Base-by-base conservation (phyloP, 2,329 filamentous ascomycete species). In the Cladosporium sp. region DNA sequence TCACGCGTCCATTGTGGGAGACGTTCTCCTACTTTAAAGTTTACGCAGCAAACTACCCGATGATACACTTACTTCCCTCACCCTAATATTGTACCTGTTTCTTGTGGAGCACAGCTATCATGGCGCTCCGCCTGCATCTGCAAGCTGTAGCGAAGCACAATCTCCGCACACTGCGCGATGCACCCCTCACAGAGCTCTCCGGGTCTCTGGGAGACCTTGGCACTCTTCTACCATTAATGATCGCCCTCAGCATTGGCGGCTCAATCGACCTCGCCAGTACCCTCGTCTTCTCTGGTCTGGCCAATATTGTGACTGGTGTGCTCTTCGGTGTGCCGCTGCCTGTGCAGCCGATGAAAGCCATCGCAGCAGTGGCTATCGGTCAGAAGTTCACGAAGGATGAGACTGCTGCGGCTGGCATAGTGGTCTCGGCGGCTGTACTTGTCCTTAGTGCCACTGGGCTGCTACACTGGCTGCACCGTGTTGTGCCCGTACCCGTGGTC, bases 321-420 rank as follows among this genome's bases (percentile, higher is more conserved):
- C 74, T 87, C 32, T 97, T 97, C 67, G 93, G 93, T 6, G 88
- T 97, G 39, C 93, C 93, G 2, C 75, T 97, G 3, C 92, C 92
- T 0, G 91, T 97, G 0, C 92, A 97, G 75, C 92, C 92, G 0
- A 88, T 88, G 85, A 88, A 88, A 80, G 92, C 93, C 36, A 95
- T 97, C 60, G 92, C 92, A 5, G 90, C 92, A 0, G 89, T 95
- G 0, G 90, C 91, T n/a, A 90, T 97, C 58, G 80, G 87, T 6
- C 80, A 84, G 10, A 78, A 77, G 28, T 85, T 90, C 62, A 83
- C 83, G 1, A 79, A 86, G 17, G 82, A 83, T 48, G 83, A 91
- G 62, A 92, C 89, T 40, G 84, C 90, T n/a, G 88, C 89, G 0
- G 91, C 91, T 1, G 93, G 93, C 1, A 82, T 93, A 36, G 88